Conservation (phyloP, 768 basidiomycete genomes). For the Podaxis sp. region DNA sequence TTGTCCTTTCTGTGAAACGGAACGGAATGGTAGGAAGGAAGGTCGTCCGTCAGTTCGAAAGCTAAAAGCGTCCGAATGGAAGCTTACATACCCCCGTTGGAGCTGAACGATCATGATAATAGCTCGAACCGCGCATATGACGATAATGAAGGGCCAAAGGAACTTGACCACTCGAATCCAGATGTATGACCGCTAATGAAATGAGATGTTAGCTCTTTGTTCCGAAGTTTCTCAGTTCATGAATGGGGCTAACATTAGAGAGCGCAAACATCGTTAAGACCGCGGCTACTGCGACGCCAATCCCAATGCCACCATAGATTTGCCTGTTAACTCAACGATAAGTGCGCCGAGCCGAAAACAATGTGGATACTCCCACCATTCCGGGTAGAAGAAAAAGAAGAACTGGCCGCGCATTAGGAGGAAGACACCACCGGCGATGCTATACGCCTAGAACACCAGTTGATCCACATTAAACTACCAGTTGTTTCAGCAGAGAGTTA, state of each 20-base stretch:
- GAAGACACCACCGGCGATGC: conserved; percentile 63
- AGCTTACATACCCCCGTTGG: conserved; percentile 57
- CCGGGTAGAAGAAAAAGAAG: conserved; percentile 62
- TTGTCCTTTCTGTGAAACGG: conserved; percentile 54
- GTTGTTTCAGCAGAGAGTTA: conserved; percentile 9
- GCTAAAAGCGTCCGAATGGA: conserved; percentile 20
- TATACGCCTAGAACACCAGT: conserved; percentile 50
- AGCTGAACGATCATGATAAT: conserved; percentile 76
- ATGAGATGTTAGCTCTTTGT: conserved; percentile 19
- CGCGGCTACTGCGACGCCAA: conserved; percentile 52
- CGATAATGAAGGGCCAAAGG: conserved; percentile 71
- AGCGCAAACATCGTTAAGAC: conserved; percentile 58
- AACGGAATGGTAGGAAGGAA: conserved; percentile 20
- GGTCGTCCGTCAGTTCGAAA: conserved; percentile 22
- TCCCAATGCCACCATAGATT: conserved; percentile 67
- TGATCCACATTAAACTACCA: conserved; percentile 15
- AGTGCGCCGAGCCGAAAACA: neutral
- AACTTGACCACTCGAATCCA: conserved; percentile 65
- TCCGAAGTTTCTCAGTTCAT: conserved; percentile 15
- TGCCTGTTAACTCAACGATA: conserved; percentile 40
- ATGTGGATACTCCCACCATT: conserved; percentile 45
- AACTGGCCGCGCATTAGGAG: conserved; percentile 61
- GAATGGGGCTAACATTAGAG: conserved; percentile 51
- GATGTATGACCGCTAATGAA: conserved; percentile 62
- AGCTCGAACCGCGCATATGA: conserved; percentile 61